Conservation (phyloP, 2,329 filamentous ascomycete species). For the Trichothecium roseum region DNA sequence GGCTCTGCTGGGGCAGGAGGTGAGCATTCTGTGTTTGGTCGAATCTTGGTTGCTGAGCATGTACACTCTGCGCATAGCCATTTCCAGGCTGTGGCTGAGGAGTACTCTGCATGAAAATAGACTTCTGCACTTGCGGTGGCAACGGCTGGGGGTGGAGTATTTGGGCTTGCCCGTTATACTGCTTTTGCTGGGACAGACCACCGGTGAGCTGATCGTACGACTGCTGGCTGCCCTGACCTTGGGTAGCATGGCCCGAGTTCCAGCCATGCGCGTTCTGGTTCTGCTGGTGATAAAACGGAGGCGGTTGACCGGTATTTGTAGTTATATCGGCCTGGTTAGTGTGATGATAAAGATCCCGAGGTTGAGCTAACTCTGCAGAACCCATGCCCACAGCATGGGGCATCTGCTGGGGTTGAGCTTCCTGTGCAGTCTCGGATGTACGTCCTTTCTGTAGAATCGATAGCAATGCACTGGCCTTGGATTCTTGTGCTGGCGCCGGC, state of each 20-base stretch:
- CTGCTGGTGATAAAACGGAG: constrained; percentile 18
- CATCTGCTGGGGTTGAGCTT: constrained; percentile 13
- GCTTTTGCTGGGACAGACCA: constrained; percentile 7
- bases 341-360: constrained; percentile 47
- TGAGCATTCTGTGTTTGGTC: constrained; percentile 5
- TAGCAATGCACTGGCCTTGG: constrained; percentile 41
- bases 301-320: constrained; percentile 16
- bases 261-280: constrained; percentile 7
- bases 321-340: constrained; percentile 33
- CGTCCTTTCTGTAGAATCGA: constrained; percentile 36
- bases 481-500: constrained; percentile 17
- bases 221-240: constrained; percentile 1
- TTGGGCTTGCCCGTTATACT: constrained; percentile 11
- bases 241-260: constrained; percentile 6
- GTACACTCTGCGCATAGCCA: not conserved
- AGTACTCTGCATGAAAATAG: constrained; percentile 31
- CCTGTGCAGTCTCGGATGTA: not conserved
- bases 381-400: constrained; percentile 45
- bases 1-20: constrained; percentile 11
- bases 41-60: constrained; percentile 9
- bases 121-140: constrained; percentile 45
- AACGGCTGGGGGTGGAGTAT: constrained; percentile 36
- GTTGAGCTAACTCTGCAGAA: constrained; percentile 36
- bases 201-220: not conserved
- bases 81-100: constrained; percentile 13